A percentile compares a stretch with the other conserved stretches of the same genome.
Conservation (phyloP, 139 green algal genomes). For the Volvox reticuliferus region DNA sequence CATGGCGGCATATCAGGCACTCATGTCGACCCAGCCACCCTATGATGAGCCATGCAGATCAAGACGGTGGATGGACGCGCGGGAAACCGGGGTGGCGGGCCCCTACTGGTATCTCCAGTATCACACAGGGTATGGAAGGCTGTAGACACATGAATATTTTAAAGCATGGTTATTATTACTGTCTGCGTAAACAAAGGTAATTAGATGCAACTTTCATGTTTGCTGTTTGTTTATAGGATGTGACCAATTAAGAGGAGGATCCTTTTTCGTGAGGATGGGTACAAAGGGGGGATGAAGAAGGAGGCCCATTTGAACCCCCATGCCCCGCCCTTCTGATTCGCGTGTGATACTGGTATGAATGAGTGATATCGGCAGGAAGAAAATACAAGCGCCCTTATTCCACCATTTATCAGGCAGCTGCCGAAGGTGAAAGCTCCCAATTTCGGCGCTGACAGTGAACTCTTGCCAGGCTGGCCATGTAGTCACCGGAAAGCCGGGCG, state of each 20-base stretch:
- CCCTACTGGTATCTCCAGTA: too few relatives aligned
- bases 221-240: too few relatives aligned
- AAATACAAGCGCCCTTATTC: neutral
- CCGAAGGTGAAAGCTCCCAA: constrained; percentile 42
- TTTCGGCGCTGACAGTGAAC: constrained; percentile 72
- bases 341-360: neutral
- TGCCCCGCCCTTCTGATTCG: neutral
- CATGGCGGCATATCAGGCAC: too few relatives aligned
- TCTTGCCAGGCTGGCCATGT: constrained; percentile 78
- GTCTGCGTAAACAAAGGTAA: too few relatives aligned
- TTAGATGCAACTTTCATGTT: too few relatives aligned
- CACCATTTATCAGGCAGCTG: neutral
- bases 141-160: too few relatives aligned
- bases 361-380: neutral
- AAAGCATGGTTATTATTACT: too few relatives aligned
- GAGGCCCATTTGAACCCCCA: neutral
- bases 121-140: too few relatives aligned
- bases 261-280: neutral
- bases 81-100: too few relatives aligned
- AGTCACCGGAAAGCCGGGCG: constrained; percentile 75
- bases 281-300: neutral
- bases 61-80: too few relatives aligned
- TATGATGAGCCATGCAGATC: too few relatives aligned
- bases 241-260: neutral
- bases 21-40: too few relatives aligned